Base-by-base conservation (phyloP, 2,329 filamentous ascomycete species). In the Colletotrichum tofieldiae region DNA sequence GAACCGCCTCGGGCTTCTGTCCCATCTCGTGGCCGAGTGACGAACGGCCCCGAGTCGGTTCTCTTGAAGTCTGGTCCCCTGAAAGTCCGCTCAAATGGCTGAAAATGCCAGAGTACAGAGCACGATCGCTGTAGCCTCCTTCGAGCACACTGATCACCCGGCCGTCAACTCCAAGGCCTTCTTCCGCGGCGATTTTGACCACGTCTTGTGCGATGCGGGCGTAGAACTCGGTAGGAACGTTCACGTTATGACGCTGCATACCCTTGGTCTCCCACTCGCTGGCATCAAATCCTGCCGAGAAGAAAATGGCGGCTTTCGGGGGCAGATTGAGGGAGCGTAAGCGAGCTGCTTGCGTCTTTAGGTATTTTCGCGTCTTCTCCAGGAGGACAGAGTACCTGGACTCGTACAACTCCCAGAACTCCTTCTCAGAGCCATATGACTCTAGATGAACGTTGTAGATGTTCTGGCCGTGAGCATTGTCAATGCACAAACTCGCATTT, bases 391-490 rank as follows among this genome's bases (percentile, higher is more conserved):
- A 84, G 79, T 99, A 99, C 74, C 92, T 93, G 8, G 88, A 87
- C 75, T 95, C 91, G 80, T 99, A 99, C 11, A 98, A 83, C 26
- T 87, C 83, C 96, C 96, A 99, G 78, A 99, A 99, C 29, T 98
- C 94, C 9, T 90, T 85, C 51, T 93, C 89, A 0, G 90, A 93
- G 78, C 93, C 93, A 94, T 96, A 99, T 0, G 93, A 86, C 77
- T 98, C 92, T 43, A 99, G 84, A 79, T 99, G 97, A 35, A 98
- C 92, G 78, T 99, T 99, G 95, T 96, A 98, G 63, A 98, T 91
- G 11, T 91, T 96, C 81, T 99, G 96, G 1, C 94, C 93, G 79
- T 99, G 96, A 0, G 96, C 95, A 77, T 95, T 95, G 73, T 98
- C 95, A 74, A 99, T 92, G 80, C 97, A 98, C 35, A 98, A 84